These are phyloP conservation scores for Plectosphaerella cucumerina DNA, from an alignment of 2,329 filamentous ascomycete genomes.

Conservation along the genomic window DNA sequence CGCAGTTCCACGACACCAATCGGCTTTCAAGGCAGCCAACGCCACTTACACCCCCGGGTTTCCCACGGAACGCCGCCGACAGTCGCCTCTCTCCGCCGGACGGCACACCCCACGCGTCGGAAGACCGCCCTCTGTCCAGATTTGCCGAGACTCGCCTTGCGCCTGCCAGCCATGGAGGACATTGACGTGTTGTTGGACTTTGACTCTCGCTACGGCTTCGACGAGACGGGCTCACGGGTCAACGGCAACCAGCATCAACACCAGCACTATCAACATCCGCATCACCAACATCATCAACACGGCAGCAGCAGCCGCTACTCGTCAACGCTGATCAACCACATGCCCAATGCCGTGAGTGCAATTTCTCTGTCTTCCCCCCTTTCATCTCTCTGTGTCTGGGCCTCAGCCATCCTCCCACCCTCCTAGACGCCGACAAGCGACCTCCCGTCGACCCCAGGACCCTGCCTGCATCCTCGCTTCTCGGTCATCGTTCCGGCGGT, in stretches of 20 bases:
- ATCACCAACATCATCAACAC: not conserved
- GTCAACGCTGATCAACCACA: not conserved
- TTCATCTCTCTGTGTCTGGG: too few relatives aligned
- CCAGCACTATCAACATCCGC: not conserved
- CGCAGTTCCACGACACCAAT: too few relatives aligned
- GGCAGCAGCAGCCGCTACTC: not conserved
- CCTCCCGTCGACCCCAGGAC: too few relatives aligned
- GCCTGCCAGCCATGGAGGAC: constrained; percentile 8
- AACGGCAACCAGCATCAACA: not conserved
- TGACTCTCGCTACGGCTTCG: constrained; percentile 12
- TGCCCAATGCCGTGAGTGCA: not conserved
- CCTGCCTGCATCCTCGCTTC: too few relatives aligned
- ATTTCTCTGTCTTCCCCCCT: too few relatives aligned
- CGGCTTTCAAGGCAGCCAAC: too few relatives aligned
- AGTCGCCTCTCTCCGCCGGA: not conserved
- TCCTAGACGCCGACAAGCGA: too few relatives aligned
- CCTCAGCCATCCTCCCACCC: too few relatives aligned
- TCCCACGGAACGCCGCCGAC: not conserved
- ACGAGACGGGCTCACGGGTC: constrained; percentile 11
- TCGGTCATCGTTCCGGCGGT: too few relatives aligned
- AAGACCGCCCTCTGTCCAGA: too few relatives aligned
- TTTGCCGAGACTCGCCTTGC: not conserved
- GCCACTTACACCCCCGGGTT: too few relatives aligned
- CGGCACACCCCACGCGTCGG: too few relatives aligned
- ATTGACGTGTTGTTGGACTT: constrained; percentile 13